These are phyloP conservation scores for Rosa multiflora DNA, from an alignment of 306 rosid genomes.

Conservation along the genomic window DNA sequence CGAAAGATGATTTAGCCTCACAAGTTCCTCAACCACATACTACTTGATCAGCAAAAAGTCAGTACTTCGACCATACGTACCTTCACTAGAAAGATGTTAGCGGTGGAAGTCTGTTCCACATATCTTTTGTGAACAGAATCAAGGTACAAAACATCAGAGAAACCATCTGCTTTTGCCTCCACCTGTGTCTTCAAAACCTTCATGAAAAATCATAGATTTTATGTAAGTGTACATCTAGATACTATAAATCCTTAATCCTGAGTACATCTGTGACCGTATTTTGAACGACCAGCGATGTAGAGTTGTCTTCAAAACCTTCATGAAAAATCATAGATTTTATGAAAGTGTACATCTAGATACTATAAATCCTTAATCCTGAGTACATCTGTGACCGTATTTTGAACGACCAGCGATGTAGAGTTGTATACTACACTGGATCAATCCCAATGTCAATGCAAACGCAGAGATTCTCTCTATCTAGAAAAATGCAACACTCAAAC, in stretches of 20 bases:
- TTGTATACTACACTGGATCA: not conserved
- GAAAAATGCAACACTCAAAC: not conserved
- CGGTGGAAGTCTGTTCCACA: constrained; percentile 12
- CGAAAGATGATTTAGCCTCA: not conserved
- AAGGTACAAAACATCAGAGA: constrained; percentile 24
- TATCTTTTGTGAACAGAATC: constrained; percentile 18
- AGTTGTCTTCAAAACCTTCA: constrained; percentile 23
- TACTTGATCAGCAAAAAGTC: not conserved
- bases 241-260: not conserved
- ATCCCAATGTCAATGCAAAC: not conserved
- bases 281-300: not conserved
- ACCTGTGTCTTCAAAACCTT: constrained; percentile 21
- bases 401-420: not conserved
- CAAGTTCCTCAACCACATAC: not conserved
- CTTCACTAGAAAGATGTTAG: constrained; percentile 29
- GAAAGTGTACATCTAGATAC: not conserved
- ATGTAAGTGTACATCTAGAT: not conserved
- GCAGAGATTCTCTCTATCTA: not conserved
- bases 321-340: not conserved
- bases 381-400: not conserved
- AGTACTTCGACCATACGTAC: not conserved
- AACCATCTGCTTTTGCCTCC: constrained; percentile 15
- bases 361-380: not conserved
- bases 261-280: not conserved
- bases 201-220: not conserved